A percentile compares a stretch with the other conserved stretches of the same genome.
These are phyloP conservation scores for Juglanconis sp. DNA, from an alignment of 2,329 filamentous ascomycete species.

Conservation along the genomic window DNA sequence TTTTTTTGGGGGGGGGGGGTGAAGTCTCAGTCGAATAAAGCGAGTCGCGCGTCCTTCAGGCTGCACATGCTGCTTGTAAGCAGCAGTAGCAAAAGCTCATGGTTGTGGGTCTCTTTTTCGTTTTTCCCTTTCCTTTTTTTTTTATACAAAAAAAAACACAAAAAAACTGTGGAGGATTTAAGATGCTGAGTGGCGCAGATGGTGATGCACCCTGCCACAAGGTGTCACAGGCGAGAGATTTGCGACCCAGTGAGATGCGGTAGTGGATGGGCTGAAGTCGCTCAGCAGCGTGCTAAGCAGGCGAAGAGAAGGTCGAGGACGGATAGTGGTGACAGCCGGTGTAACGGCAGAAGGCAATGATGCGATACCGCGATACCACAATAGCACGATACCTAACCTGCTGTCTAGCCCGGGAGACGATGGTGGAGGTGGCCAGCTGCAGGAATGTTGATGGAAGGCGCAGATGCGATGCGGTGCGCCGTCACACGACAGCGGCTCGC, in stretches of 20 bases:
- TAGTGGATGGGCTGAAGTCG: neutral
- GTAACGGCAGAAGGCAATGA: neutral
- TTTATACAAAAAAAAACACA: neutral
- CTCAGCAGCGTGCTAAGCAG: neutral
- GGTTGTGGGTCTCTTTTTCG: neutral
- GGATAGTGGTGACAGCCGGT: neutral
- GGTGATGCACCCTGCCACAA: neutral
- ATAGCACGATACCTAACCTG: too few relatives aligned
- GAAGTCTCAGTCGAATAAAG: conserved; percentile 5
- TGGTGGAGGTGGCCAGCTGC: neutral
- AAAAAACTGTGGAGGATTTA: neutral
- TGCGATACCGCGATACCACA: too few relatives aligned
- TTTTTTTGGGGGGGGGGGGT: neutral
- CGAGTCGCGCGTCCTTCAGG: conserved; percentile 6
- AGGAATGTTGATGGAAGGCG: neutral
- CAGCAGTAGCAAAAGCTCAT: conserved; percentile 6
- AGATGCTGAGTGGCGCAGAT: neutral
- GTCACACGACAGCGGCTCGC: neutral
- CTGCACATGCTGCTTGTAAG: neutral
- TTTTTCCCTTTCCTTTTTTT: neutral
- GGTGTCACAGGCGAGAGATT: neutral
- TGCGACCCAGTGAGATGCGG: neutral
- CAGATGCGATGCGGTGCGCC: neutral
- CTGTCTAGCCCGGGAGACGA: neutral
- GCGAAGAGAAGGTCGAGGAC: neutral